Base-by-base conservation (phyloP, 2,329 filamentous ascomycete species). In the Aspergillus puulaauensis region DNA sequence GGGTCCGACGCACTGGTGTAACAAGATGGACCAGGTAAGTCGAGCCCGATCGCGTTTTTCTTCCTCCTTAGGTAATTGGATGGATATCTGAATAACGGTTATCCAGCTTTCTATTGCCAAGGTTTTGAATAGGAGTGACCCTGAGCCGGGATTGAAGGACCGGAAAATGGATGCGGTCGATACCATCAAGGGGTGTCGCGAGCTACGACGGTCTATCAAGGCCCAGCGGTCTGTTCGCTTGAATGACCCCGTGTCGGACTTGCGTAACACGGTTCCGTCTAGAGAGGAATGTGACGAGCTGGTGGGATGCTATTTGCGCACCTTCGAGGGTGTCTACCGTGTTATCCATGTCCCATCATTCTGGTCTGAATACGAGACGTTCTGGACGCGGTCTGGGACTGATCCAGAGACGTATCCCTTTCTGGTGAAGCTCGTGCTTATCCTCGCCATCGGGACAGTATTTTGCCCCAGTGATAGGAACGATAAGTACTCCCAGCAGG, bases 261-360 rank as follows among this genome's bases (percentile, higher is more conserved):
- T 68, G 5, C 47, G 59, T n/a, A 53, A 37, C 17, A 64, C 67
- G 14, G 40, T 70, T 6, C 68, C 67, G 4, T 4, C 55, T 3
- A 58, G 54, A 31, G 37, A 52, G 1, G 50, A 64, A 9, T 68
- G 67, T 24, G 60, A 70, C 45, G 56, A 68, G 27, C 54, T 70
- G 4, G 61, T 68, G 3, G 58, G 63, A 9, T 56, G 63, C 48
- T 70, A 69, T 40, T 39, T 70, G 15, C 61, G 66, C 17, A 70
- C 66, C 3, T 68, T 75, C 37, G 73, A 73, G 47, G 57, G 66
- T 12, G 63, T 68, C 7, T 71, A 73, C 54, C 67, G 70, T 37
- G 64, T 76, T 2, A 23, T 75, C 7, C 73, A 76, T 60, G 33
- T 70, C 8, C 73, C 73, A 3, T 65, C 67, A 2, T 76, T 76